Conservation (phyloP, 1,139 yeast genomes). For the Taphrina pruni region DNA sequence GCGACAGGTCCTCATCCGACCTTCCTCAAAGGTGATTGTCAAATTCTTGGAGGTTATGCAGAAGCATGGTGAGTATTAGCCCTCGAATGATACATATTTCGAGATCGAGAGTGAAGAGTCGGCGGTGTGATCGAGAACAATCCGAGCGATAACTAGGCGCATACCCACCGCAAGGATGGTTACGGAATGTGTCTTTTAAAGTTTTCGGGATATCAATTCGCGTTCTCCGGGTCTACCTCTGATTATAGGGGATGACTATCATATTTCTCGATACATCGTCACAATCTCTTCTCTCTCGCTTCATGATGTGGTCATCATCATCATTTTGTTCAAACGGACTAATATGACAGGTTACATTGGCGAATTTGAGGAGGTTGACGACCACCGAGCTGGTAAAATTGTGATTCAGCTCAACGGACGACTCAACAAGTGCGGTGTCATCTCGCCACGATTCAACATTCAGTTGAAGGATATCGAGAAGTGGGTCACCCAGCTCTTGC, state of each 20-base stretch:
- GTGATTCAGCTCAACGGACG: conserved; percentile 97
- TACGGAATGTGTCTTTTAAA: conserved; percentile 41
- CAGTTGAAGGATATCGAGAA: conserved; percentile 91
- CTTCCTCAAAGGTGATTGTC: conserved; percentile 97
- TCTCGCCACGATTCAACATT: conserved; percentile 97
- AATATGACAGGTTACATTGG: conserved; percentile 81
- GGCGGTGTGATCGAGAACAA: conserved; percentile 11
- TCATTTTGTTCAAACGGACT: background rate
- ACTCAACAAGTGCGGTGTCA: conserved; percentile 98
- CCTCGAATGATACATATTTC: background rate
- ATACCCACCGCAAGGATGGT: conserved; percentile 40
- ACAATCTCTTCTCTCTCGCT: background rate
- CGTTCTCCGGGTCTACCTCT: conserved; percentile 42
- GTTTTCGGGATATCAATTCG: conserved; percentile 30
- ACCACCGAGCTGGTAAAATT: conserved; percentile 98
- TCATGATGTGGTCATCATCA: conserved; percentile 42
- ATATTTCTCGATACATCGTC: conserved; percentile 41
- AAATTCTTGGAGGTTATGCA: conserved; percentile 97
- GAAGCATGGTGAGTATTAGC: conserved; percentile 73
- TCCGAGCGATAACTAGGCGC: conserved; percentile 43
- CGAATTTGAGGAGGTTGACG: conserved; percentile 97
- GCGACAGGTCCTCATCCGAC: conserved; percentile 98
- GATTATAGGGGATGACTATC: conserved; percentile 38
- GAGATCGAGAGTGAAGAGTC: background rate
- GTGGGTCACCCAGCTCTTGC: conserved; percentile 97